Conservation (phyloP, 2,329 filamentous ascomycete species). For the Diaporthe sp. region DNA sequence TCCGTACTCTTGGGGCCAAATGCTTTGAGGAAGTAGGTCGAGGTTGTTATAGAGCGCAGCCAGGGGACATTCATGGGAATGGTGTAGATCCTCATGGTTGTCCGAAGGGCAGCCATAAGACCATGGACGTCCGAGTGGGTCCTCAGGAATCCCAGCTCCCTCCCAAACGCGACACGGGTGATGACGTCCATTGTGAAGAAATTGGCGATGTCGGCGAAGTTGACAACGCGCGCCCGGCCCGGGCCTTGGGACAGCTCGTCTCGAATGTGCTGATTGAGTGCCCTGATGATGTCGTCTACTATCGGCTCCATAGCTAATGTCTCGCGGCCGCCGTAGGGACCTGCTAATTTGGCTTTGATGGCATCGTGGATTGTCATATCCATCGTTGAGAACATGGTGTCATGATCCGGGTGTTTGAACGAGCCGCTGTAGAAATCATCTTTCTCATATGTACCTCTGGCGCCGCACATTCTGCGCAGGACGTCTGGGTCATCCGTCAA, state of each 20-base stretch:
- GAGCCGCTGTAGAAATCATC: constrained; percentile 10
- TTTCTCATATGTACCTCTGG: constrained; percentile 50
- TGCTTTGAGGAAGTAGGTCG: constrained; percentile 51
- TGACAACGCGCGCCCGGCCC: constrained; percentile 48
- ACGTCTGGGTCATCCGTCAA: constrained; percentile 52
- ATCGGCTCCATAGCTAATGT: constrained; percentile 46
- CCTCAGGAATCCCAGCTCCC: constrained; percentile 59
- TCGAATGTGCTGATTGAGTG: constrained; percentile 12
- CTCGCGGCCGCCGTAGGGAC: constrained; percentile 48
- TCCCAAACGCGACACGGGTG: constrained; percentile 61
- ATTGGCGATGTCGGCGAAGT: constrained; percentile 59
- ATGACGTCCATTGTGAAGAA: constrained; percentile 67
- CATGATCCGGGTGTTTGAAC: constrained; percentile 10
- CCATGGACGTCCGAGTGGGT: constrained; percentile 59
- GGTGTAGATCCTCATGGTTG: constrained; percentile 55
- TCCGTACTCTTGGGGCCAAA: constrained; percentile 50
- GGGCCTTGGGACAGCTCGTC: background rate
- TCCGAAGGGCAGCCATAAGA: constrained; percentile 56
- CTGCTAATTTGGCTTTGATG: constrained; percentile 46
- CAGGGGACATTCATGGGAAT: constrained; percentile 57
- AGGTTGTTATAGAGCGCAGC: constrained; percentile 43
- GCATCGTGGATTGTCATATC: constrained; percentile 48
- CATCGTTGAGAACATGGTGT: constrained; percentile 35
- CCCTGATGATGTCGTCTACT: constrained; percentile 24
- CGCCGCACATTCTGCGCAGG: constrained; percentile 48